phyloP scores from a whole-genome alignment of 371 early-diverging fungal species.

The Apophysomyces variabilis region DNA sequence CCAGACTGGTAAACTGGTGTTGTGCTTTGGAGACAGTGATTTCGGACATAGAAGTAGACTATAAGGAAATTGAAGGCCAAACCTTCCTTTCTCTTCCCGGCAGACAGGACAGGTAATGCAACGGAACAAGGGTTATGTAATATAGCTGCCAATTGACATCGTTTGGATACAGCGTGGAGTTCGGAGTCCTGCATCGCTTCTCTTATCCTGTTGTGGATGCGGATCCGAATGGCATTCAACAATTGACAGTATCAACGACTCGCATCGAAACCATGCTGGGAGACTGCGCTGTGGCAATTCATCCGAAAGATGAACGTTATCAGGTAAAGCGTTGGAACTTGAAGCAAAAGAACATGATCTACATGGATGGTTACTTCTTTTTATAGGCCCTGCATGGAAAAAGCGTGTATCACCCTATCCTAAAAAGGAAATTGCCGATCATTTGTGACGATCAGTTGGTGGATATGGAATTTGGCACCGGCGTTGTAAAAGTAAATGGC shows the following conservation, averaged over 20 bases:
- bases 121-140: conserved; percentile 27
- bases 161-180: conserved; percentile 66
- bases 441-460: conserved; percentile 86
- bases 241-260: conserved; percentile 94
- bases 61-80: conserved; percentile 64
- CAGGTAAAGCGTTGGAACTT: conserved; percentile 34
- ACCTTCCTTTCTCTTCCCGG: conserved; percentile 73
- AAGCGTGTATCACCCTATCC: conserved; percentile 87
- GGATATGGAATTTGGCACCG: conserved; percentile 95
- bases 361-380: neutral
- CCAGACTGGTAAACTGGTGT: conserved; percentile 95
- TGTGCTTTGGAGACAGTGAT: conserved; percentile 92
- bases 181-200: conserved; percentile 77
- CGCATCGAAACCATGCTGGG: conserved; percentile 99
- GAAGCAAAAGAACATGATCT: neutral
- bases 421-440: conserved; percentile 84
- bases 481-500: conserved; percentile 88
- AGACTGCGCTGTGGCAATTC: conserved; percentile 96
- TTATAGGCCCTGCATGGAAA: conserved; percentile 76
- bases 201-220: conserved; percentile 67
- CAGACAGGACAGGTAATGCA: conserved; percentile 68
- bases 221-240: conserved; percentile 51
- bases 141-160: conserved; percentile 26
- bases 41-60: conserved; percentile 93
- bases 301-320: conserved; percentile 91